These are phyloP conservation scores for Graphilbum fragrans DNA, from an alignment of 2,329 filamentous ascomycete genomes.

Conservation along the genomic window DNA sequence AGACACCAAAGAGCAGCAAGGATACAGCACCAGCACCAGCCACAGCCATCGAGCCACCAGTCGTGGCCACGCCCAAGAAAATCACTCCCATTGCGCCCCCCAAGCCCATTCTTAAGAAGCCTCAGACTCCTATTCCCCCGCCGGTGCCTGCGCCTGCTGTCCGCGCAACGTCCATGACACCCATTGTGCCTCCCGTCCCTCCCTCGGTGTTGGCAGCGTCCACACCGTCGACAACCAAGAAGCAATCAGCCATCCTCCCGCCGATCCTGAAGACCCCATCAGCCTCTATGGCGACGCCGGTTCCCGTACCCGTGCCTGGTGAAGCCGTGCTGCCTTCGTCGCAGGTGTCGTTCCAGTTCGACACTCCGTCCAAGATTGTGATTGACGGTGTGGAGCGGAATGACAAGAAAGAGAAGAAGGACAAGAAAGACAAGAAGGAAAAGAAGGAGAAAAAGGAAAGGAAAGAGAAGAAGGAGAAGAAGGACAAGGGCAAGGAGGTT, in stretches of 20 bases:
- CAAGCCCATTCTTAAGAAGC: neutral
- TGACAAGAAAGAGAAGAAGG: conserved; percentile 3
- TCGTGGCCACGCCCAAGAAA: neutral
- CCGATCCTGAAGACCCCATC: neutral
- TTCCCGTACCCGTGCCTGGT: neutral
- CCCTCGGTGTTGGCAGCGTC: neutral
- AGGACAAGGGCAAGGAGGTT: neutral
- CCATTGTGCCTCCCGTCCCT: conserved; percentile 11
- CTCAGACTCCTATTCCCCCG: neutral
- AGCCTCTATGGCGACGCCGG: neutral
- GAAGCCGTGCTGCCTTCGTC: conserved; percentile 1
- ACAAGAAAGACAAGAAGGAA: conserved; percentile 5
- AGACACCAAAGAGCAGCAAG: conserved; percentile 4
- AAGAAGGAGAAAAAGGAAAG: conserved; percentile 4
- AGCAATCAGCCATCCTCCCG: conserved; percentile 4
- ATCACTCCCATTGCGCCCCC: neutral
- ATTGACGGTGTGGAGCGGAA: neutral
- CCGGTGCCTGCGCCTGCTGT: neutral
- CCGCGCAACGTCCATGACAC: conserved; percentile 10
- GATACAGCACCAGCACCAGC: neutral
- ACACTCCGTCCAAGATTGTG: conserved; percentile 8
- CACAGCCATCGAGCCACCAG: neutral
- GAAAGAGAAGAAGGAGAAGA: neutral
- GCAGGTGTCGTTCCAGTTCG: conserved; percentile 5
- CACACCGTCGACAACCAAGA: neutral